phyloP scores from a whole-genome alignment of 2,329 filamentous ascomycete genomes.

The Xylaria arbuscula region DNA sequence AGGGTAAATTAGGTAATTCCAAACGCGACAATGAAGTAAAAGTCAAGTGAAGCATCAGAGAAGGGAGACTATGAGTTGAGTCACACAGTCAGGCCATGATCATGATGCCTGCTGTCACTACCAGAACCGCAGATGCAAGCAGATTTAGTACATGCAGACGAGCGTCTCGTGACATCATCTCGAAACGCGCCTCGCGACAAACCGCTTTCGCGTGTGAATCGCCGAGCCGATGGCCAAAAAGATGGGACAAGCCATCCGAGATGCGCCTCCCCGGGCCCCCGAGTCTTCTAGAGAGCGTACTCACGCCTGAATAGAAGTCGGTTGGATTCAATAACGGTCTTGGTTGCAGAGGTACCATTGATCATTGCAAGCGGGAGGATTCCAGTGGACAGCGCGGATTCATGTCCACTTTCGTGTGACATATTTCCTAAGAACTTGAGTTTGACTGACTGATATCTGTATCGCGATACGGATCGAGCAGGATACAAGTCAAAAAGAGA shows the following conservation, averaged over 20 bases:
- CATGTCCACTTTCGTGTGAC: conserved; percentile 37
- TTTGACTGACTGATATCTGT: conserved; percentile 22
- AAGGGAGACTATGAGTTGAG: neutral
- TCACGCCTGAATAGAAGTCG: conserved; percentile 37
- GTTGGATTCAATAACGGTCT: conserved; percentile 31
- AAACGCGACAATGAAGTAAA: neutral
- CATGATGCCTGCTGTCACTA: conserved; percentile 26
- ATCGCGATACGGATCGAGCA: neutral
- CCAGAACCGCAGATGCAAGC: conserved; percentile 16
- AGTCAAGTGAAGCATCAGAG: neutral
- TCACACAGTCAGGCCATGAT: conserved; percentile 16
- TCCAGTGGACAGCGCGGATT: conserved; percentile 27
- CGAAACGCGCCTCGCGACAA: neutral
- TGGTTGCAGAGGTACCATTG: conserved; percentile 25
- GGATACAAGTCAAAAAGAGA: neutral
- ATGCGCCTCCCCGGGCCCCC: conserved; percentile 30
- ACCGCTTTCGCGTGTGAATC: conserved; percentile 29
- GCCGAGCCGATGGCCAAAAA: neutral
- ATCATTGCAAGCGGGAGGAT: conserved; percentile 13
- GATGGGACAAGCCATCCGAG: conserved; percentile 4
- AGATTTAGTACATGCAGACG: conserved; percentile 29
- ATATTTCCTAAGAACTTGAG: conserved; percentile 21
- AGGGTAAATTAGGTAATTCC: neutral
- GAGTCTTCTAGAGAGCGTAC: conserved; percentile 36
- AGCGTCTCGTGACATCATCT: conserved; percentile 19